Base-by-base conservation (phyloP, 2,329 filamentous ascomycete genomes). In the Claviceps fusiformis region DNA sequence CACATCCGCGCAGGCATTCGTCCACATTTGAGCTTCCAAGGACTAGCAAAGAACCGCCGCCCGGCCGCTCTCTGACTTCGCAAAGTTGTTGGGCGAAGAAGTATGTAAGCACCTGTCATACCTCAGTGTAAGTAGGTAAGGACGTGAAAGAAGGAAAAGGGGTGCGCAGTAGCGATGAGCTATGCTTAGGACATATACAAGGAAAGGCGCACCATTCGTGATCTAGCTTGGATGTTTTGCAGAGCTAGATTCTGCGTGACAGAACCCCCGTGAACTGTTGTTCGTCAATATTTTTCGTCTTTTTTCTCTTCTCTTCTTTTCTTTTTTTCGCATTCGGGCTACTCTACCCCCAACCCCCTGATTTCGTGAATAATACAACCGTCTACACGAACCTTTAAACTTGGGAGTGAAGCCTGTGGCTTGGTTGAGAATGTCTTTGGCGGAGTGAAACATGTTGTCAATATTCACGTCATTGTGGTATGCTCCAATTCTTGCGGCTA, bases 381-480 rank as follows among this genome's bases (percentile, higher is more conserved):
- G 50, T 33, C 39, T 43, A n/a, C 85, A 85, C 55, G 88, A 75
- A 6, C 60, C 75, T 59, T 76, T 78, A 76, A 68, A 71, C 47
- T 62, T 64, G 3, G 68, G 66, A 17, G 63, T 62, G 60, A 87
- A 88, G 45, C 72, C 73, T 1, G 82, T 80, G 0, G 80, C 76
- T 2, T 74, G 66, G 0, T 75, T 74, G 54, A 89, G 73, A 1
- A 89, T 69, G 47, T 75, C 75, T 60, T 78, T 81, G 53, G 83
- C 71, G 0, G 84, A 78, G 24, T 78, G 35, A 24, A 54, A 54
- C 10, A 54, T 35, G 37, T 17, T 31, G 63, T 92, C 88, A 55
- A 92, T 89, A 62, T 89, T 81, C 48, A 89, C 72, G 63, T 91
- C 79, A 4, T 80, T 75, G 64, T 93, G 89, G 62, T 89, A 83